Conservation (phyloP, 257 asterid species). For the Catharanthus roseus region DNA sequence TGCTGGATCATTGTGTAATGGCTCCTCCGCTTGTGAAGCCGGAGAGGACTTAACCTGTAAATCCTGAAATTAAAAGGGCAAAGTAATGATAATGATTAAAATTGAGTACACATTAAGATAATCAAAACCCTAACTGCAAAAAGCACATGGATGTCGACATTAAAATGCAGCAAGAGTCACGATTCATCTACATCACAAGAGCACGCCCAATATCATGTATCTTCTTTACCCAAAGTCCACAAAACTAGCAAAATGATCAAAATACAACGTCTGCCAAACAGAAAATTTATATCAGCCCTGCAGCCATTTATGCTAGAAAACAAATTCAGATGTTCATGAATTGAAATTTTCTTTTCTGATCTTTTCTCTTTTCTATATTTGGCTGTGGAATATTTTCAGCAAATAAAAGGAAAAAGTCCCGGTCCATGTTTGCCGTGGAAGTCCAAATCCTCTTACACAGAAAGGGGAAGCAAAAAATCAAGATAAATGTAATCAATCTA, state of each 20-base stretch:
- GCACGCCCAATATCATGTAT: no score
- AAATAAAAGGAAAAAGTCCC: no score
- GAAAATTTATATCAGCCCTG: not conserved
- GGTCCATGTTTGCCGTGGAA: no score
- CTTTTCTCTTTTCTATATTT: no score
- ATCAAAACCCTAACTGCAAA: not conserved
- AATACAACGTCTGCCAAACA: no score
- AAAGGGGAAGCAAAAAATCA: not conserved
- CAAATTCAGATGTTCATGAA: not conserved
- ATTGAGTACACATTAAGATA: not conserved
- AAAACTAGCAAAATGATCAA: not conserved
- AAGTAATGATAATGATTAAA: not conserved
- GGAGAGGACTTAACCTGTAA: constrained; percentile 57
- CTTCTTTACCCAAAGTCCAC: not conserved
- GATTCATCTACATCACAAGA: not conserved
- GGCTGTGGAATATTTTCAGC: no score
- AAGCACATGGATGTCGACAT: not conserved
- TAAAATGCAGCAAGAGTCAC: not conserved
- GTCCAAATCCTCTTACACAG: not conserved
- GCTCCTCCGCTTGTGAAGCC: constrained; percentile 47
- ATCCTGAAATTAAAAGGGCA: constrained; percentile 41
- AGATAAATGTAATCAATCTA: not conserved
- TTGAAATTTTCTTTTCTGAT: no score
- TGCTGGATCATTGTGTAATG: constrained; percentile 58
- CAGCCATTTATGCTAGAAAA: not conserved